Evolutionary conservation across 2,329 filamentous ascomycete species (phyloP).

Genomic region (Alternaria longipes): DNA sequence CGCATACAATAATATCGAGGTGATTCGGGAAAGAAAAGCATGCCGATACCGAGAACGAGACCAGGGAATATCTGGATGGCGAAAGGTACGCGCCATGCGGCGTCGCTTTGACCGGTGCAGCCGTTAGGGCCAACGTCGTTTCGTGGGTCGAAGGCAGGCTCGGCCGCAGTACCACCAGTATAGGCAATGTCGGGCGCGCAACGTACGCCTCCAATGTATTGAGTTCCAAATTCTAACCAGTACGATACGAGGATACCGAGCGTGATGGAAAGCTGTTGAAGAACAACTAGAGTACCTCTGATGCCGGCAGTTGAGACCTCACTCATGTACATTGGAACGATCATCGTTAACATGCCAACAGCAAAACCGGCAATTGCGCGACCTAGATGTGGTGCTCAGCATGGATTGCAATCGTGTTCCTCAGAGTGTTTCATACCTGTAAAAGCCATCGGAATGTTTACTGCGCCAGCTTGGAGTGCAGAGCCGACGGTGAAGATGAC

Average conservation of each 20-base stretch:
- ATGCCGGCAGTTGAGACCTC: conserved; percentile 31
- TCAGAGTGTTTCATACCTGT: conserved; percentile 13
- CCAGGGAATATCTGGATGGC: conserved; percentile 82
- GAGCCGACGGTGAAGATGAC: conserved; percentile 31
- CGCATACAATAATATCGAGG: conserved; percentile 43
- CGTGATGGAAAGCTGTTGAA: conserved; percentile 32
- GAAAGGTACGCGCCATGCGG: conserved; percentile 72
- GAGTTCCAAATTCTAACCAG: conserved; percentile 33
- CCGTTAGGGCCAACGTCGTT: conserved; percentile 31
- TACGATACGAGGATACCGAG: conserved; percentile 32
- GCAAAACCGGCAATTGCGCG: conserved; percentile 31
- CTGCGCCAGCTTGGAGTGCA: conserved; percentile 30
- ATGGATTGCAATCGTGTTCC: fast-evolving
- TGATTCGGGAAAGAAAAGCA: conserved; percentile 45
- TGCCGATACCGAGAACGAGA: conserved; percentile 73
- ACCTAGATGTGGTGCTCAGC: conserved; percentile 9
- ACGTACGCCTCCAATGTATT: conserved; percentile 37
- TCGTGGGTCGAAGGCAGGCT: conserved; percentile 51
- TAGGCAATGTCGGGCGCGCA: conserved; percentile 61
- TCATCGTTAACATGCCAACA: conserved; percentile 35
- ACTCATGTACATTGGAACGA: conserved; percentile 37
- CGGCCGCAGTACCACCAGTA: conserved; percentile 53
- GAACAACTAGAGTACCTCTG: conserved; percentile 33
- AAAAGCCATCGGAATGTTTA: conserved; percentile 31
- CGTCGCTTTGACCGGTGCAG: conserved; percentile 49